phyloP scores from a whole-genome alignment of 495 filamentous ascomycete genomes.

The Annulohypoxylon moriforme region DNA sequence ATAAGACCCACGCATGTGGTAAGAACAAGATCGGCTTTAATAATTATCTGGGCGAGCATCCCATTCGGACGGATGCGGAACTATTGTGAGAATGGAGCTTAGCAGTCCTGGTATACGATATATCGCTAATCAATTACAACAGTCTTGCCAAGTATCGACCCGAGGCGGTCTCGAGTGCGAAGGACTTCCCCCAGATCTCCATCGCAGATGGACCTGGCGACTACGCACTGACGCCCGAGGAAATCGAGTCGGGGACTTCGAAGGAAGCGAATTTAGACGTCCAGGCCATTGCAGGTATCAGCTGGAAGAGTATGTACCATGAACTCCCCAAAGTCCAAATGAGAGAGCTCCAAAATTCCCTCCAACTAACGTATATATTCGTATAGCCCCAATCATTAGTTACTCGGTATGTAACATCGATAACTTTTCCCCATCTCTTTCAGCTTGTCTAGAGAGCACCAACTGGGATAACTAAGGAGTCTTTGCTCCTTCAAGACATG shows the following conservation, averaged over 20 bases:
- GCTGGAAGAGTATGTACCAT: conserved; percentile 36
- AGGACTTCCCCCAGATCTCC: conserved; percentile 55
- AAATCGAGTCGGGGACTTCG: conserved; percentile 52
- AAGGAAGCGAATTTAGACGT: conserved; percentile 79
- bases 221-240: conserved; percentile 38
- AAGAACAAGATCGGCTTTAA: conserved; percentile 61
- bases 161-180: conserved; percentile 55
- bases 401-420: too few species aligned
- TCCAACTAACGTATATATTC: not conserved
- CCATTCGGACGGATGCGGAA: conserved; percentile 61
- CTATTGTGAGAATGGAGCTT: too few species aligned
- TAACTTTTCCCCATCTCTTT: too few species aligned
- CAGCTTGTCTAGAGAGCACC: too few species aligned
- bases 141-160: conserved; percentile 62
- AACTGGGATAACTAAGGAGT: too few species aligned
- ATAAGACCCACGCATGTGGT: conserved; percentile 55
- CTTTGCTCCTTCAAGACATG: too few species aligned
- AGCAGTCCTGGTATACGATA: too few species aligned
- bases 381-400: conserved; percentile 52
- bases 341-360: not conserved
- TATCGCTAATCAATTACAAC: too few species aligned
- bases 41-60: conserved; percentile 62
- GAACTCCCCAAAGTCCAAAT: not conserved
- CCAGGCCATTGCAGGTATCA: conserved; percentile 63
- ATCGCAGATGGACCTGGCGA: conserved; percentile 55